Conservation (phyloP, 306 rosid genomes). For the Quercus variabilis region DNA sequence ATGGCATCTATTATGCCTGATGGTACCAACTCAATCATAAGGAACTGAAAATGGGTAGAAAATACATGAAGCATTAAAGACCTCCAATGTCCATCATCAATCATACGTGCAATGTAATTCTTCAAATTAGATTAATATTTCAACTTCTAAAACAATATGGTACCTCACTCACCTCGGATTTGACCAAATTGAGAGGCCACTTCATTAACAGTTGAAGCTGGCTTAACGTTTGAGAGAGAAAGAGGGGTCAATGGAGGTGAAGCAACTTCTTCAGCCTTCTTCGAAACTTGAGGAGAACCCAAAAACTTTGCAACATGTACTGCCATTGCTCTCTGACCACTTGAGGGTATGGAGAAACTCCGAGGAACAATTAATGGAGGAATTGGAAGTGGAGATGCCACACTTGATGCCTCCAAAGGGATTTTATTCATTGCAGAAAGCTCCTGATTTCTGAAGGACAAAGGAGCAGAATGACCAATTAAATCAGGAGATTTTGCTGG, state of each 20-base stretch:
- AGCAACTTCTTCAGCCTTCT: conserved; percentile 48
- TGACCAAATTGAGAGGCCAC: conserved; percentile 56
- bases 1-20: not conserved
- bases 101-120: too few relatives aligned
- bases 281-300: conserved; percentile 53
- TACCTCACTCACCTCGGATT: conserved; percentile 56
- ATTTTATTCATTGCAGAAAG: conserved; percentile 34
- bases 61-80: too few relatives aligned
- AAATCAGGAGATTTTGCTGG: conserved; percentile 40
- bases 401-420: conserved; percentile 46
- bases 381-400: conserved; percentile 83
- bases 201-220: conserved; percentile 42
- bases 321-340: conserved; percentile 63
- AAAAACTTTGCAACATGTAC: conserved; percentile 60
- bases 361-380: conserved; percentile 71
- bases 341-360: conserved; percentile 84
- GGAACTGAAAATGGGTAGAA: too few relatives aligned
- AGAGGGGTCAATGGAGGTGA: conserved; percentile 79
- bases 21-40: not conserved
- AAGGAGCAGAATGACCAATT: conserved; percentile 74
- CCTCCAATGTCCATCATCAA: too few relatives aligned
- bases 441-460: conserved; percentile 60
- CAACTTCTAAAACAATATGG: conserved; percentile 11
- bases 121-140: not conserved
- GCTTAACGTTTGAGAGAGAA: conserved; percentile 36